A percentile compares a stretch with the other conserved stretches of the same genome.
phyloP scores from a whole-genome alignment of 805 yeast genomes.

The Saturnispora galanensis region DNA sequence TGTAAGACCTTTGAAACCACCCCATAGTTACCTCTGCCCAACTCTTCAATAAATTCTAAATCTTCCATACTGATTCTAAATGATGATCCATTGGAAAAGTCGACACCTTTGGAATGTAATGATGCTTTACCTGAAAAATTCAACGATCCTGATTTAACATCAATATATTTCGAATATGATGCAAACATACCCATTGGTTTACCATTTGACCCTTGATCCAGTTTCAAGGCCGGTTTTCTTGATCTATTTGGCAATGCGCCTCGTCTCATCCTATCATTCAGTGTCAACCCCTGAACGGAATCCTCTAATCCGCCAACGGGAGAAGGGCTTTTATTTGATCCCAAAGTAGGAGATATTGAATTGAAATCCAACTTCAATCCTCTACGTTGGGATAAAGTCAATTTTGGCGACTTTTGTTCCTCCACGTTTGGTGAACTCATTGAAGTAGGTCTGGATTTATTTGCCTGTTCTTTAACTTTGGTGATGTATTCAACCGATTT shows the following conservation, averaged over 20 bases:
- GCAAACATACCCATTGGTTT: slow-evolving; percentile 58
- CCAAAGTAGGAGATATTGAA: slow-evolving; percentile 7
- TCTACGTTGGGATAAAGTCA: slow-evolving; percentile 44
- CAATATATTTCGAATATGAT: slow-evolving; percentile 78
- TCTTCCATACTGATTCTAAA: slow-evolving; percentile 83
- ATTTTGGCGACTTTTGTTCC: slow-evolving; percentile 20
- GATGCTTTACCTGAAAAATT: slow-evolving; percentile 93
- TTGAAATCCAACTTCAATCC: slow-evolving; percentile 41
- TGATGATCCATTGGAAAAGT: slow-evolving; percentile 79
- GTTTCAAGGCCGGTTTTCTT: slow-evolving; percentile 11
- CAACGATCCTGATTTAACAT: slow-evolving; percentile 83
- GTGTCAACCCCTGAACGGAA: neutral
- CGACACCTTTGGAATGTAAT: slow-evolving; percentile 82
- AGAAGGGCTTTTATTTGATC: neutral
- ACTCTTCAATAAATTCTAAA: slow-evolving; percentile 69
- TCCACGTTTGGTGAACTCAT: too few species aligned
- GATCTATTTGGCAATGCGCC: slow-evolving; percentile 19
- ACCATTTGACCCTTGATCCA: slow-evolving; percentile 4
- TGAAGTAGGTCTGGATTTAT: slow-evolving; percentile 3
- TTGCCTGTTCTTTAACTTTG: slow-evolving; percentile 3
- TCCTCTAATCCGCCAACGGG: neutral
- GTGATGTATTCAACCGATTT: slow-evolving; percentile 7
- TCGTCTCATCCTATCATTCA: slow-evolving; percentile 15
- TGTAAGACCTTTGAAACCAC: slow-evolving; percentile 89
- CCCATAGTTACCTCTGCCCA: slow-evolving; percentile 95